A percentile compares a stretch with the other conserved stretches of the same genome.
Conservation (phyloP, 768 basidiomycete genomes). For the Pholiota molesta region DNA sequence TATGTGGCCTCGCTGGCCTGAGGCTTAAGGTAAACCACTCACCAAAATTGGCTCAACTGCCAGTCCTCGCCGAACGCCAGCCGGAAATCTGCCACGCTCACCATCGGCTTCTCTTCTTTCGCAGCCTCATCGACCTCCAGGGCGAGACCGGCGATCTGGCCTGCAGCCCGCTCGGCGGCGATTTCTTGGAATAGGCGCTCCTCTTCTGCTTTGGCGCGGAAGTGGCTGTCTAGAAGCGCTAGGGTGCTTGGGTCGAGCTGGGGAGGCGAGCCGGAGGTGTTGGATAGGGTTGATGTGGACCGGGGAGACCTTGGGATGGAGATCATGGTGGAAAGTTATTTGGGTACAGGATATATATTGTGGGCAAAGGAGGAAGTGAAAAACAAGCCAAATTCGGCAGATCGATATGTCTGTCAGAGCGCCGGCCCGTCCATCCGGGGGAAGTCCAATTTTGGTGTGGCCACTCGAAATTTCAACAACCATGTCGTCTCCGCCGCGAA, state of each 20-base stretch:
- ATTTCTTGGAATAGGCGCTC: constrained; percentile 44
- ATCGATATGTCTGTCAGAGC: neutral
- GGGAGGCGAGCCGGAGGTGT: constrained; percentile 37
- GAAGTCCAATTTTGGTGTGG: neutral
- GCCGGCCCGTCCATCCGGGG: neutral
- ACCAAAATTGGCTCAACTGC: constrained; percentile 57
- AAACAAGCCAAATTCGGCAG: neutral
- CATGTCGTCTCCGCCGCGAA: constrained; percentile 27
- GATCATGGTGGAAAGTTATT: constrained; percentile 8
- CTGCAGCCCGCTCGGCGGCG: constrained; percentile 36
- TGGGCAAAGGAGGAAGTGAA: neutral
- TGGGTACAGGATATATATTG: neutral
- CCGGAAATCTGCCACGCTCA: constrained; percentile 47
- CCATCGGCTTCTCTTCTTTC: constrained; percentile 36
- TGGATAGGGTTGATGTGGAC: constrained; percentile 26
- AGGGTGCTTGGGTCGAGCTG: constrained; percentile 38
- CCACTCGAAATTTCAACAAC: constrained; percentile 1
- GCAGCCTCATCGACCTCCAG: constrained; percentile 24
- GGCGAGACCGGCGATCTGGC: constrained; percentile 35
- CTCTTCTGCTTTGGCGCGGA: constrained; percentile 44
- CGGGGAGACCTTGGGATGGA: constrained; percentile 29
- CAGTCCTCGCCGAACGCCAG: constrained; percentile 49
- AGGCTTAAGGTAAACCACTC: constrained; percentile 23
- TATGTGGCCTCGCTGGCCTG: constrained; percentile 1
- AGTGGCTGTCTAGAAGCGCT: constrained; percentile 42